A percentile compares a stretch with the other conserved stretches of the same genome.
Evolutionary conservation across 192 early-diverging fungal genomes (phyloP).

Genomic region (Backusella circina): DNA sequence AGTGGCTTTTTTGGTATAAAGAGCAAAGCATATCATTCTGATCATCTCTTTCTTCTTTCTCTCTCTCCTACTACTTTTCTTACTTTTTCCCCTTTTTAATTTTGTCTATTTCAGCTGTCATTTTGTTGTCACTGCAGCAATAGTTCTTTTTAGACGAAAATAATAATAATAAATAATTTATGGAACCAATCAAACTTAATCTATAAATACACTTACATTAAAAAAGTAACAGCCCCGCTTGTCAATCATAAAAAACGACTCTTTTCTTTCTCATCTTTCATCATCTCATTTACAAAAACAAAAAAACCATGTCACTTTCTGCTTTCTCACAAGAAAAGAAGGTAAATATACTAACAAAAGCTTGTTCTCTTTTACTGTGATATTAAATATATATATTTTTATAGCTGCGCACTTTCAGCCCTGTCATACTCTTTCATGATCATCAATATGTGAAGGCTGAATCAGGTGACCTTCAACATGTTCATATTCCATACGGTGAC

Average conservation of each 20-base stretch:
- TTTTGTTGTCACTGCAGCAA: not conserved
- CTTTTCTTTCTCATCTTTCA: not conserved
- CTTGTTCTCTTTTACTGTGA: not conserved
- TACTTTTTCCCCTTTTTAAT: not conserved
- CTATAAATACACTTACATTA: not conserved
- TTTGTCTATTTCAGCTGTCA: not conserved
- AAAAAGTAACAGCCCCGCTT: slow-evolving; percentile 3
- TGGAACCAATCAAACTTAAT: not conserved
- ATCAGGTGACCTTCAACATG: slow-evolving; percentile 21
- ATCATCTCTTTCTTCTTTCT: not conserved
- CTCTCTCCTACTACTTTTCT: not conserved
- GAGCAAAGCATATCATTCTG: not conserved
- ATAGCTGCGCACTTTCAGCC: slow-evolving; percentile 28
- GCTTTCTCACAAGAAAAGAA: not conserved
- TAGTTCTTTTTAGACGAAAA: not conserved
- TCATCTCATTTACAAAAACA: not conserved
- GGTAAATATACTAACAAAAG: not conserved
- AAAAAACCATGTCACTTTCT: not conserved
- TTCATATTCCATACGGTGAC: slow-evolving; percentile 26
- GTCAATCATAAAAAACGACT: not conserved
- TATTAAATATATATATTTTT: not conserved
- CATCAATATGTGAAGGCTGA: slow-evolving; percentile 27
- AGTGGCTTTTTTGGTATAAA: slow-evolving; percentile 12
- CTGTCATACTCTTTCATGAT: slow-evolving; percentile 36
- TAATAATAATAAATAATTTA: not conserved